Evolutionary conservation across 2,329 filamentous ascomycete genomes (phyloP), one percentile per base, ranked within the genome.

Genomic region (Raffaelea deltoideospora): DNA sequence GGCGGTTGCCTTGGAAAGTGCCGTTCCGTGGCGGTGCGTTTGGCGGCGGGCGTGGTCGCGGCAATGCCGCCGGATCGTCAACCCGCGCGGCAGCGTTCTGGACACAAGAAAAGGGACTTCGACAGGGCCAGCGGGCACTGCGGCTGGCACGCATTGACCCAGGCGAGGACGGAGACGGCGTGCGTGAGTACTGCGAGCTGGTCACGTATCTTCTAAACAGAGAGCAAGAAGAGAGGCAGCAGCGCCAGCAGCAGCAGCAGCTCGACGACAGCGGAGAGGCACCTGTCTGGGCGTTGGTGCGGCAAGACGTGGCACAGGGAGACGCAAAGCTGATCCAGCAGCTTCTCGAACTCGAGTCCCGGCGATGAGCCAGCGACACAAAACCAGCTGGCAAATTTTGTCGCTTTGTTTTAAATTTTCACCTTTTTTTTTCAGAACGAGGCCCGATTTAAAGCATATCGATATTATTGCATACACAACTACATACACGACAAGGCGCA

Each of bases 141-240:
- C 64, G 65, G 30, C 60, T 53, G 37, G 65, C 67, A 24, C 60
- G 67, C 39, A 57, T 58, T 23, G 59, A 62, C 22, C 59, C 63
- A 2, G 61, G 65, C n/a, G 63, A 67, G 44, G 66, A 67, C 39
- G 71, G 71, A 22, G 70, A 76, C 45, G 73, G 61, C 5, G 58
- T 79, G 22, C 58, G 67, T 36, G 74, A 77, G 51, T 79, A 74
- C 47, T 67, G 65, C 33, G 68, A 71, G 42, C 55, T 77, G 18
- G 61, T 78, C 15, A 47, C 66, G 33, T 58, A 64, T 38, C 52
- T 74, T 24, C 55, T 74, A 18, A 54, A 50, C 49, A 37, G 30
- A 53, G 55, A 13, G 20, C 7, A 14, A 14, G 47, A 47, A 15
- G 51, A 54, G 37, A 27, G 53, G 55, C 10, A 7, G 10, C 19